A percentile compares a stretch with the other conserved stretches of the same genome.
phyloP scores from a whole-genome alignment of 495 filamentous ascomycete species.

The Neohortaea acidophila region DNA sequence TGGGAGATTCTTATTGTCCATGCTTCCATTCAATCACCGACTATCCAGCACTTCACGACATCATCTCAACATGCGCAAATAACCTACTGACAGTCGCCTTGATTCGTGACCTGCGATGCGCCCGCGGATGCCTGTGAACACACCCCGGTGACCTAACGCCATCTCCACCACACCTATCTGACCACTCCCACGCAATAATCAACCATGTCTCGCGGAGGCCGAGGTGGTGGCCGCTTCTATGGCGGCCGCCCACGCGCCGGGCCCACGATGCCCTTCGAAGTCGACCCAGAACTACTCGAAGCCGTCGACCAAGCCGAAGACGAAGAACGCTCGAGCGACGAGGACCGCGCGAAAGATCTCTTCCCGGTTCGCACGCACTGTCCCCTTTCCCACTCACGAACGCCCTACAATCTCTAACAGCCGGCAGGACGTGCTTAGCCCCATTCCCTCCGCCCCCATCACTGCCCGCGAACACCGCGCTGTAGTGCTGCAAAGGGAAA shows the following conservation, averaged over 20 bases:
- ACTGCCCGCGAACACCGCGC: background rate
- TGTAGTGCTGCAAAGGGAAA: background rate
- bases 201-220: constrained; percentile 7
- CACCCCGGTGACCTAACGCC: background rate
- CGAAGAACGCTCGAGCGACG: background rate
- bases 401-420: background rate
- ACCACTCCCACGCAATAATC: background rate
- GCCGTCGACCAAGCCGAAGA: background rate
- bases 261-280: constrained; percentile 2
- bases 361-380: background rate
- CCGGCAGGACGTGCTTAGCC: background rate
- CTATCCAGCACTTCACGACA: too few relatives aligned
- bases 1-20: too few relatives aligned
- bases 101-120: too few relatives aligned
- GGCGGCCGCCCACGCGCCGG: background rate
- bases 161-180: background rate
- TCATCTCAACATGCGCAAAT: too few relatives aligned
- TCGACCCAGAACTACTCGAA: constrained; percentile 5
- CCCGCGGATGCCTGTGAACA: too few relatives aligned
- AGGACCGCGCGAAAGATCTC: constrained; percentile 1
- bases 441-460: constrained; percentile 1
- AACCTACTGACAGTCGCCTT: too few relatives aligned
- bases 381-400: background rate
- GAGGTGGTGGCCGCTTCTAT: background rate
- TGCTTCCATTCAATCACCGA: too few relatives aligned